Base-by-base conservation (phyloP, 2,329 filamentous ascomycete genomes). In the Trichoderma harzianum region DNA sequence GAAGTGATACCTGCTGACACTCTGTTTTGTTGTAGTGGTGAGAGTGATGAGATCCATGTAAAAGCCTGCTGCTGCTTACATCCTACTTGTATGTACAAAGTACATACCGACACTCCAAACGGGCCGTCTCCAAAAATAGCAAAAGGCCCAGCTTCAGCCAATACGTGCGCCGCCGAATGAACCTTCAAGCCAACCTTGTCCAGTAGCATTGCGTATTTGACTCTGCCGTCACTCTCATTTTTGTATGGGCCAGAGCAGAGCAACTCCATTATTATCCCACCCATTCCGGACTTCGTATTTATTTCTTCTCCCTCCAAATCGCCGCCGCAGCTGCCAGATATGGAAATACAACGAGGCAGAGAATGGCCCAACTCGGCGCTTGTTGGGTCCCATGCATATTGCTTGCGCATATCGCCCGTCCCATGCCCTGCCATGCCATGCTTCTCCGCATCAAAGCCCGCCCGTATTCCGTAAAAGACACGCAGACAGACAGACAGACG, bases 91-190 rank as follows among this genome's bases (percentile, higher is more conserved):
- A 21, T 24, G 43, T 21, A 21, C 47, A 53, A 53, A 53, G 47
- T 53, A 24, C 47, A 2, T 36, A 36, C 34, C 34, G 34, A 36
- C 34, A 36, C 47, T 53, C 47, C 43, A 58, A 18, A 36, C 47
- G 51, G 39, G 39, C 39, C 66, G 66, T 69, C 60, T 69, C 66
- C 66, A 69, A 69, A 69, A 69, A 69, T 69, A 69, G 66, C 39
- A n/a, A 39, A n/a, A 6, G 43, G 43, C 8, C 43, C 39, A n/a
- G 39, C 39, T 43, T 43, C 43, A 21, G 43, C 66, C 66, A 69
- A 69, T 69, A 34, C 39, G 16, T 30, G 55, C 53, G 55, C 36
- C 66, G 30, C 66, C n/a, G 21, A 61, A 69, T 47, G 65, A 58
- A n/a, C 36, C 34, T 34, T 26, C 18, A 32, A 43, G 36, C 36